phyloP scores from a whole-genome alignment of 306 rosid species.

The Notholithocarpus densiflorus region DNA sequence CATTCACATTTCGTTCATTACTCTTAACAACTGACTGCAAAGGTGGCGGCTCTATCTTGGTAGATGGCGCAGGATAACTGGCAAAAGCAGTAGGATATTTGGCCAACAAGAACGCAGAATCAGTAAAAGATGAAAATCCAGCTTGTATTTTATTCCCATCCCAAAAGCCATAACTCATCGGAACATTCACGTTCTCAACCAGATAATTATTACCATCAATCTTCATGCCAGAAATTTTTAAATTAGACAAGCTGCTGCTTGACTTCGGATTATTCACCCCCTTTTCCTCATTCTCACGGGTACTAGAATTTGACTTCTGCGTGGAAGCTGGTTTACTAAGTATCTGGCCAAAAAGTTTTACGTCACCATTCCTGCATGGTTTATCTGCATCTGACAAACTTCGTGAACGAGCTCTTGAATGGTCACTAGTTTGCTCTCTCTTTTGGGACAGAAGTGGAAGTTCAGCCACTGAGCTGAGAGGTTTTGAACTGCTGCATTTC shows the following conservation, averaged over 20 bases:
- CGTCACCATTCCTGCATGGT: constrained; percentile 72
- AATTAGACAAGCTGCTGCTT: constrained; percentile 44
- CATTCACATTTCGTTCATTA: constrained; percentile 50
- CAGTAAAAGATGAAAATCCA: constrained; percentile 61
- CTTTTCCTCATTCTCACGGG: constrained; percentile 47
- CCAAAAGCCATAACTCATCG: constrained; percentile 63
- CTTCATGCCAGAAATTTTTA: constrained; percentile 52
- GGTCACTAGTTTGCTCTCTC: constrained; percentile 31
- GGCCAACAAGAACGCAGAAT: constrained; percentile 72
- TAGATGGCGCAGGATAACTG: constrained; percentile 43
- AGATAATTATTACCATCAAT: constrained; percentile 40
- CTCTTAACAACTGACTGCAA: constrained; percentile 44
- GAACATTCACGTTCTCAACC: constrained; percentile 66
- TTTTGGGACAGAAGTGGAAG: constrained; percentile 50
- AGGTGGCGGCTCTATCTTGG: constrained; percentile 60
- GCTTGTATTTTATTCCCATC: constrained; percentile 68
- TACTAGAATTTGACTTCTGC: constrained; percentile 40
- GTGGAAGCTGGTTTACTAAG: constrained; percentile 55
- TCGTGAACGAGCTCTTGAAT: constrained; percentile 22
- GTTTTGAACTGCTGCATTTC: constrained; percentile 25
- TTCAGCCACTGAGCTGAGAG: constrained; percentile 33
- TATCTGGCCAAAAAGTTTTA: constrained; percentile 90
- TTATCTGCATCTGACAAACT: constrained; percentile 58
- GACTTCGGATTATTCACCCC: constrained; percentile 35
- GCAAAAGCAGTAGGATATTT: constrained; percentile 88